phyloP scores from a whole-genome alignment of 73 alveolate genomes.

The Durusdinium trenchii region DNA sequence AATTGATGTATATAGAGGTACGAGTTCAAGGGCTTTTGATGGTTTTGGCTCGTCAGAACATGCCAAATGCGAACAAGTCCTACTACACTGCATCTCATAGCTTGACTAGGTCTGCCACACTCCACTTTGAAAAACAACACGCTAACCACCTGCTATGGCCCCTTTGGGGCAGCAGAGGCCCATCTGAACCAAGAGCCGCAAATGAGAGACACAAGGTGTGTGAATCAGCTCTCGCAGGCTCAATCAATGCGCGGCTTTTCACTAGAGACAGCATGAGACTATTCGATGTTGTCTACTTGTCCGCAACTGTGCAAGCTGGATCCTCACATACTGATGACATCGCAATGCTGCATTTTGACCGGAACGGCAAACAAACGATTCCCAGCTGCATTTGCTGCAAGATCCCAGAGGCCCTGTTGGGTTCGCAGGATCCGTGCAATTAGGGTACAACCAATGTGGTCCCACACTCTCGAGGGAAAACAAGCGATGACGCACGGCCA shows the following conservation, averaged over 20 bases:
- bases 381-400: constrained; percentile 17
- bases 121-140: neutral
- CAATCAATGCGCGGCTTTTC: no score
- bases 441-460: constrained; percentile 21
- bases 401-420: neutral
- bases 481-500: neutral
- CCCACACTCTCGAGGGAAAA: neutral
- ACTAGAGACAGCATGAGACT: no score
- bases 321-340: neutral
- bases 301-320: neutral
- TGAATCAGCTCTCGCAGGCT: neutral
- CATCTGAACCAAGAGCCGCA: constrained; percentile 30
- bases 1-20: no score
- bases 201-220: neutral
- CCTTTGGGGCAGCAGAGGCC: constrained; percentile 89
- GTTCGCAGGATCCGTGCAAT: constrained; percentile 1
- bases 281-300: no score
- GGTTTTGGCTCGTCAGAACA: no score
- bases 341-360: neutral
- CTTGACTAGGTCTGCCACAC: neutral
- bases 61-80: no score
- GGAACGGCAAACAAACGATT: no score
- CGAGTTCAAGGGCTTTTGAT: no score
- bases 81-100: no score
- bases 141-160: constrained; percentile 60